Percentiles rank a stretch among this genome's conserved stretches.
These are phyloP conservation scores for Thalassiosira oceanica DNA, from an alignment of 352 stramenopile genomes.

Conservation along the genomic window DNA sequence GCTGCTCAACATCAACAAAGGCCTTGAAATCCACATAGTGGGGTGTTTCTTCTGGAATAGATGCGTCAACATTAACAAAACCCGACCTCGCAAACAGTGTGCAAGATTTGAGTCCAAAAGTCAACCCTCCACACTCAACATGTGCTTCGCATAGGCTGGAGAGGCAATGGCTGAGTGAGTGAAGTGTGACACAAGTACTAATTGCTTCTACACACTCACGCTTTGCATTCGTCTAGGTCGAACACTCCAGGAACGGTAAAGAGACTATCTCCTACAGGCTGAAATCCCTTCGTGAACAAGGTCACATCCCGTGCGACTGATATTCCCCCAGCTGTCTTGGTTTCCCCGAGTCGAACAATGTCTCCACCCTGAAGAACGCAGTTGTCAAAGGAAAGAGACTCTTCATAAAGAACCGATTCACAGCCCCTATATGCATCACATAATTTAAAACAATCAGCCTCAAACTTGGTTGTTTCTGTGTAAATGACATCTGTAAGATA, in stretches of 20 bases:
- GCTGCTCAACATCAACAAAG: conserved; percentile 17
- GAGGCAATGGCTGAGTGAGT: no score
- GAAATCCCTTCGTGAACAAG: conserved; percentile 19
- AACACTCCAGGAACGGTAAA: conserved; percentile 1
- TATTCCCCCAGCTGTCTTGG: conserved; percentile 11
- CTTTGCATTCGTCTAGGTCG: conserved; percentile 22
- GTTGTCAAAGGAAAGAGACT: conserved; percentile 7
- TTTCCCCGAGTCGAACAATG: conserved; percentile 9
- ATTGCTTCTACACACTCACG: no score
- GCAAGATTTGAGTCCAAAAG: conserved; percentile 4
- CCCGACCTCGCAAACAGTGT: conserved; percentile 2
- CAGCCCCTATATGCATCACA: conserved; percentile 16
- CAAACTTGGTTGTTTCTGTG: conserved; percentile 8
- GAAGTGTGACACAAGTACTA: no score
- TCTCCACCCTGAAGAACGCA: conserved; percentile 13
- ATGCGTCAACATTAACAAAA: conserved; percentile 6
- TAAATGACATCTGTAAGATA: conserved; percentile 1
- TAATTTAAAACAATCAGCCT: conserved; percentile 19
- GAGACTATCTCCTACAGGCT: not conserved
- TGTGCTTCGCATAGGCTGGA: conserved; percentile 20
- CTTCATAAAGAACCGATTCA: conserved; percentile 17
- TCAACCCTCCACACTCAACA: conserved; percentile 11
- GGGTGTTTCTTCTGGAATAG: not conserved
- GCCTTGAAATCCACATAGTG: conserved; percentile 15
- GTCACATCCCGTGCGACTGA: conserved; percentile 19